Evolutionary conservation across 352 stramenopile species (phyloP).

Genomic region (Globisporangium takayamanum): DNA sequence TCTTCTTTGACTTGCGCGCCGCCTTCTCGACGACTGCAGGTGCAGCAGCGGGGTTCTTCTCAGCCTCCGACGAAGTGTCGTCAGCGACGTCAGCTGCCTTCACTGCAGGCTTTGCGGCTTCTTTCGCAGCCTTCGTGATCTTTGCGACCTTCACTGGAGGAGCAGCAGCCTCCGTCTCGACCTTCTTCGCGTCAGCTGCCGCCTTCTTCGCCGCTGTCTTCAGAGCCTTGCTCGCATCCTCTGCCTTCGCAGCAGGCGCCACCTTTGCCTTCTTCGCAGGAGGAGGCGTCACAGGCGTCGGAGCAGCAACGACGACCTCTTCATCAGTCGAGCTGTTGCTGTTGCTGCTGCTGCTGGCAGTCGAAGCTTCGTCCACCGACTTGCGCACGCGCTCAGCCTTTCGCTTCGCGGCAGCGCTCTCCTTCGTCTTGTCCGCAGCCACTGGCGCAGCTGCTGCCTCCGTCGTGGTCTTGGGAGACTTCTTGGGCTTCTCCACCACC

Average conservation of each 20-base stretch:
- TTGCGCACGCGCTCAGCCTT: background rate
- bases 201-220: constrained; percentile 25
- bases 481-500: constrained; percentile 3
- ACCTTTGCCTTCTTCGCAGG: background rate
- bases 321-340: background rate
- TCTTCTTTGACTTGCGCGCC: constrained; percentile 18
- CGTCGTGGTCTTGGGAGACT: constrained; percentile 2
- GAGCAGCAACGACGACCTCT: background rate
- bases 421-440: constrained; percentile 5
- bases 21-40: constrained; percentile 4
- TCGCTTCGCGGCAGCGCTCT: background rate
- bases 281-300: background rate
- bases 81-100: constrained; percentile 2
- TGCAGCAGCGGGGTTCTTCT: background rate
- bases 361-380: background rate
- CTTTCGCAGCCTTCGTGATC: constrained; percentile 20
- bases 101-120: constrained; percentile 15
- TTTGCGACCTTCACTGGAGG: constrained; percentile 13
- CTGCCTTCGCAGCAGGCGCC: constrained; percentile 10
- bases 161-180: background rate
- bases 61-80: background rate
- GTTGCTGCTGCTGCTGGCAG: background rate
- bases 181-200: background rate
- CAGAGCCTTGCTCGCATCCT: constrained; percentile 14
- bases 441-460: constrained; percentile 1